phyloP scores from a whole-genome alignment of 768 basidiomycete genomes.

The Hebeloma cylindrosporum region DNA sequence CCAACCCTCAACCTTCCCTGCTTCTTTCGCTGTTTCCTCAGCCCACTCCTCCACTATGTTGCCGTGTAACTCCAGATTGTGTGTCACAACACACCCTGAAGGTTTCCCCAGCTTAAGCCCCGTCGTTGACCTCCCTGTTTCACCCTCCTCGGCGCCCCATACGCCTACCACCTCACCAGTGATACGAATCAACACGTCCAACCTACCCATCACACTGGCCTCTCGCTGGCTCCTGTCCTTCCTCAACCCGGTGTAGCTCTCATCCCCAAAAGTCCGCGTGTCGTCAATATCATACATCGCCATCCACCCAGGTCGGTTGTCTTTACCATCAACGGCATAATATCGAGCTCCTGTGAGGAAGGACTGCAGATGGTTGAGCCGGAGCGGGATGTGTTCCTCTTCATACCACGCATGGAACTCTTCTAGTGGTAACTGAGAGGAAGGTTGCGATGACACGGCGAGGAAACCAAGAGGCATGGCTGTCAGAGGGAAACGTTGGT shows the following conservation, averaged over 20 bases:
- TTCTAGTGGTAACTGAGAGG: slow-evolving; percentile 37
- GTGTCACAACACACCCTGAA: slow-evolving; percentile 13
- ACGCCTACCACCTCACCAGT: slow-evolving; percentile 26
- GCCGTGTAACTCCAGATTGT: slow-evolving; percentile 8
- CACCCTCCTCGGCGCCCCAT: slow-evolving; percentile 5
- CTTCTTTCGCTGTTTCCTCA: slow-evolving; percentile 13
- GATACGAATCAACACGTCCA: slow-evolving; percentile 46
- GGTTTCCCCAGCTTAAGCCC: slow-evolving; percentile 16
- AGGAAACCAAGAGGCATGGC: slow-evolving; percentile 47
- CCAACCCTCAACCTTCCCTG: slow-evolving; percentile 32
- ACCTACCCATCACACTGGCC: slow-evolving; percentile 37
- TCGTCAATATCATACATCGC: slow-evolving; percentile 52
- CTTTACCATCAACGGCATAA: slow-evolving; percentile 30
- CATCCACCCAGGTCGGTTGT: slow-evolving; percentile 39
- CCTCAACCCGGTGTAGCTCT: slow-evolving; percentile 45
- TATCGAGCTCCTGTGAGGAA: slow-evolving; percentile 53
- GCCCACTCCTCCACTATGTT: slow-evolving; percentile 24
- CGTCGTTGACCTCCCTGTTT: slow-evolving; percentile 1
- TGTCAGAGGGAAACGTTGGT: background rate
- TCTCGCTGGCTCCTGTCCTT: slow-evolving; percentile 45
- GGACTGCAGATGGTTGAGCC: slow-evolving; percentile 43
- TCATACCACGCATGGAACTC: slow-evolving; percentile 61
- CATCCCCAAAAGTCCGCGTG: slow-evolving; percentile 38
- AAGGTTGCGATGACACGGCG: slow-evolving; percentile 48
- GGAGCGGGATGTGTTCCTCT: slow-evolving; percentile 54